phyloP scores from a whole-genome alignment of 345 rosid genomes.

The Chamaenerion angustifolium region DNA sequence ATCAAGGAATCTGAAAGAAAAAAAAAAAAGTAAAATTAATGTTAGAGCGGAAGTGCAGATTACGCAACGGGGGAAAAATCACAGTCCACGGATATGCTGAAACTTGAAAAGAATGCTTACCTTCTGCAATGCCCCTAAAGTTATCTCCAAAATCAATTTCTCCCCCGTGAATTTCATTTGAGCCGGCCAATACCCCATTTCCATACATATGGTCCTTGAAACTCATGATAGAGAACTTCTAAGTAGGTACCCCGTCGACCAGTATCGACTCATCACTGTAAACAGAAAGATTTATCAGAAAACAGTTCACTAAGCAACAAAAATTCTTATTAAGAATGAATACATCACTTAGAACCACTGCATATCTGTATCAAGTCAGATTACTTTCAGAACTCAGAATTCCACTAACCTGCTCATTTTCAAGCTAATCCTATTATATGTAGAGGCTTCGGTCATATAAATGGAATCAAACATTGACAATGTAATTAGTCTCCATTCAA shows the following conservation, averaged over 20 bases:
- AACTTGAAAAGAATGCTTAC: slow-evolving; percentile 15
- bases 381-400: too few relatives aligned
- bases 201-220: slow-evolving; percentile 8
- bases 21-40: background rate
- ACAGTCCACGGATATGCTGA: background rate
- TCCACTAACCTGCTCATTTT: too few relatives aligned
- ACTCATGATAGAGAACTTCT: slow-evolving; percentile 16
- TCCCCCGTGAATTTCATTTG: slow-evolving; percentile 19
- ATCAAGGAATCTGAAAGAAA: slow-evolving; percentile 10
- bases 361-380: too few relatives aligned
- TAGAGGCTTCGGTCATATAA: too few relatives aligned
- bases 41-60: background rate
- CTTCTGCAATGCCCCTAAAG: slow-evolving; percentile 17
- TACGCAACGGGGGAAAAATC: background rate
- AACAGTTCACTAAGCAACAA: too few relatives aligned
- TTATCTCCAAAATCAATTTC: slow-evolving; percentile 22
- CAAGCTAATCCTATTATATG: too few relatives aligned
- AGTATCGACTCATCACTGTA: slow-evolving; percentile 12
- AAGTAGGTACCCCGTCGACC: slow-evolving; percentile 5
- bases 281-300: slow-evolving; percentile 1
- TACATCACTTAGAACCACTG: too few relatives aligned
- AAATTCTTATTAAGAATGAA: background rate
- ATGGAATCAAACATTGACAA: too few relatives aligned
- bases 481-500: background rate
- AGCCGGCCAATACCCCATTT: slow-evolving; percentile 13